A percentile compares a stretch with the other conserved stretches of the same genome.
These are phyloP conservation scores for Pleurotus pulmonarius DNA, from an alignment of 768 basidiomycete genomes.

Conservation along the genomic window DNA sequence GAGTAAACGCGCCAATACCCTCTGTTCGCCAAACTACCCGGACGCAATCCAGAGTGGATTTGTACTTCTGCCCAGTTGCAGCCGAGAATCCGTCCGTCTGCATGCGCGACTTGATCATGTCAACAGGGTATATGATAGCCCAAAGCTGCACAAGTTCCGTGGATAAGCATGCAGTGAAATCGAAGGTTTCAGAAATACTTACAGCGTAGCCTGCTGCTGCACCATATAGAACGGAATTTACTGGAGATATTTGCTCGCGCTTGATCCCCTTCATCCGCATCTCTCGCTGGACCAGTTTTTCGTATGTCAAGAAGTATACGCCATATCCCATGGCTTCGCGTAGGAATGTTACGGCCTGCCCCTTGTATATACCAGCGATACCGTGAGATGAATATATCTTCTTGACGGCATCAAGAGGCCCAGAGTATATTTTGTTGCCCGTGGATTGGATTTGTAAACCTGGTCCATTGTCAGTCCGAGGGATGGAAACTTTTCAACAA, in stretches of 20 bases:
- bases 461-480: conserved; percentile 25
- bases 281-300: conserved; percentile 85
- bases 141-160: conserved; percentile 52
- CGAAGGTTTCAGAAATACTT: conserved; percentile 22
- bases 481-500: background rate
- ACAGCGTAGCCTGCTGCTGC: conserved; percentile 92
- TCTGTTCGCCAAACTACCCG: conserved; percentile 80
- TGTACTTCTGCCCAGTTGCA: conserved; percentile 77
- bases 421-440: conserved; percentile 69
- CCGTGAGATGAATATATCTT: conserved; percentile 79
- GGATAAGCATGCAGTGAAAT: conserved; percentile 1
- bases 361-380: conserved; percentile 86
- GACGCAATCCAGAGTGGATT: conserved; percentile 78
- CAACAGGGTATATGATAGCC: conserved; percentile 93
- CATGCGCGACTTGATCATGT: conserved; percentile 95
- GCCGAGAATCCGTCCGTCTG: conserved; percentile 89
- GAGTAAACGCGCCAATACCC: conserved; percentile 81
- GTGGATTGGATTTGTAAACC: conserved; percentile 90
- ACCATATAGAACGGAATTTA: conserved; percentile 82
- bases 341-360: conserved; percentile 83
- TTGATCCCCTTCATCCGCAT: conserved; percentile 68
- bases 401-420: conserved; percentile 84
- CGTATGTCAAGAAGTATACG: conserved; percentile 89
- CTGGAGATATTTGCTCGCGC: conserved; percentile 73
- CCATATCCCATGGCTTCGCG: conserved; percentile 84